Evolutionary conservation across 2,329 filamentous ascomycete genomes (phyloP), one percentile per base, ranked within the genome.

Genomic region (Metarhizium robertsii): DNA sequence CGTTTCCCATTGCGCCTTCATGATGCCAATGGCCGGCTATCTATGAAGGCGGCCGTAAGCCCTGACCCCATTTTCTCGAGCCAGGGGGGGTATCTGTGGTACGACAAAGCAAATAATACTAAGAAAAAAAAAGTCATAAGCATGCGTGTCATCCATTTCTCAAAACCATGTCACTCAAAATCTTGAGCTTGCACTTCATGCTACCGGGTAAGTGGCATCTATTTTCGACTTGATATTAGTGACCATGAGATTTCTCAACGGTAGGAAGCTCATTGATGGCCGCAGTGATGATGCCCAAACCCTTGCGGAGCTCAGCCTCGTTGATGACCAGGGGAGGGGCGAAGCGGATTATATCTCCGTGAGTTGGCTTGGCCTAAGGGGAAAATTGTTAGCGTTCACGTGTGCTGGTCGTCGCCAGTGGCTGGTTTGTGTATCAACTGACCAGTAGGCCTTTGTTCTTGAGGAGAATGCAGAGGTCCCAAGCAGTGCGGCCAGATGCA

Each of bases 331-430:
- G 78, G 20, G 94, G 94, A 50, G 94, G 94, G n/a, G 94, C 94
- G 59, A 99, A 87, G 56, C 94, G 88, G 69, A 99, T 99, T 71
- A 99, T 97, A 73, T 97, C 96, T 67, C 95, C 87, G 73, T 99
- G 94, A 6, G 94, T 99, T 34, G 94, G 94, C 81, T 99, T 99
- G 65, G 94, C 94, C 90, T 95, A 69, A 42, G 40, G 10, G 29
- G 8, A 30, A 20, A 14, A 4, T 18, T 8, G 38, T 46, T 25
- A 57, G 52, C 53, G 46, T 38, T 5, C 2, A 42, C 3, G 2
- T 42, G 2, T 6, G n/a, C 10, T 7, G 3, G 16, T 13, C 16
- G 13, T 29, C 14, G n/a, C 13, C 14, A 30, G 30, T 7, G 32
- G 13, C 18, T 16, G 6, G 20, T 8, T 11, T 1, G 16, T 25